Base-by-base conservation (phyloP, 2,329 filamentous ascomycete genomes). In the Xylaria digitata region DNA sequence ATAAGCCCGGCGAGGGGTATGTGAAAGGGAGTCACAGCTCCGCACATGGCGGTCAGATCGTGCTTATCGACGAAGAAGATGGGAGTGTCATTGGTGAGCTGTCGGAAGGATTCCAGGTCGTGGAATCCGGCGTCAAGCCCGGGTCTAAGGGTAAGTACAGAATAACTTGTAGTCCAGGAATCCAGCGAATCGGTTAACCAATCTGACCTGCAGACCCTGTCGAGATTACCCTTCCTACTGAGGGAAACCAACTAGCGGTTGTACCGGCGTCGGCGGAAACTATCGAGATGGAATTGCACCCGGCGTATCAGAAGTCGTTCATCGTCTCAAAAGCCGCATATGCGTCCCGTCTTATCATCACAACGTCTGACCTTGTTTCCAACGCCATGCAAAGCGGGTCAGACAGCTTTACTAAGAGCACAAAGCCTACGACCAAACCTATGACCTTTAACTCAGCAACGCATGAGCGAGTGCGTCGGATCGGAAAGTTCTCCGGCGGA, bases 31-130 rank as follows among this genome's bases (percentile, higher is more conserved):
- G 86, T 73, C 83, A 86, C 59, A 89, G 87, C 74, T 82, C 83
- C 3, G 78, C 74, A 62, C 85, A 89, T 61, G 78, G 87, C 42
- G 92, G 94, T 17, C 90, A 96, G 78, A 95, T 97, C 73, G 95
- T 99, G 5, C 85, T 99, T 9, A 85, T 99, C 17, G 94, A 99
- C 76, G 96, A 99, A 80, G 95, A 98, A 77, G 92, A 99, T 80
- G 96, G 96, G 59, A 96, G 93, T 73, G 92, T 99, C 8, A 92
- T 99, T 32, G 96, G 96, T 52, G 95, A 99, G 81, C 83, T 99
- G 68, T 89, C 91, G 65, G 91, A 95, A 65, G 91, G 90, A 19
- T 95, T 93, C 75, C 84, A 94, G 71, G 86, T 97, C 19, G 84
- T 95, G 17, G 94, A 97, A 75, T 88, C 94, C 71, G 84, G 87